These are phyloP conservation scores for Aureobasidium namibiae DNA, from an alignment of 2,329 filamentous ascomycete species.

Conservation along the genomic window DNA sequence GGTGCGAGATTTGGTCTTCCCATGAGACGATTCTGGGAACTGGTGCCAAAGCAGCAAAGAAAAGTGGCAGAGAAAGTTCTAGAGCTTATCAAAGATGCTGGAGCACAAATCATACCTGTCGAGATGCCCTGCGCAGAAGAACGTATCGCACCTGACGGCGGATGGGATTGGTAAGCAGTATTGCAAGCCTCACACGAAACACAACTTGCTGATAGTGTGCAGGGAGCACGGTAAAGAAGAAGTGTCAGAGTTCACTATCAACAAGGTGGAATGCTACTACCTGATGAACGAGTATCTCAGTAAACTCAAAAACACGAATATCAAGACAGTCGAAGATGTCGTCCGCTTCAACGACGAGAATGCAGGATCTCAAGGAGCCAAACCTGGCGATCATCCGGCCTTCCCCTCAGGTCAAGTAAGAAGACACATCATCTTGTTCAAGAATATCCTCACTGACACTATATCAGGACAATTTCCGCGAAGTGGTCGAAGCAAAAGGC, in stretches of 20 bases:
- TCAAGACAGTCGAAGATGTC: conserved; percentile 19
- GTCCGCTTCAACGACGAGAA: conserved; percentile 19
- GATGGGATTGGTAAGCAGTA: conserved; percentile 23
- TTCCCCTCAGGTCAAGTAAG: conserved; percentile 23
- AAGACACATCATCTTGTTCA: not conserved
- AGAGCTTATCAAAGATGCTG: conserved; percentile 44
- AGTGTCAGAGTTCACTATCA: conserved; percentile 20
- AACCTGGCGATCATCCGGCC: conserved; percentile 20
- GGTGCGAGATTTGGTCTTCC: conserved; percentile 55
- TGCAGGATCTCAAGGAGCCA: conserved; percentile 19
- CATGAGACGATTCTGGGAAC: conserved; percentile 56
- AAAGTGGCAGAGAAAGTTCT: conserved; percentile 42
- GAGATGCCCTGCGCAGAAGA: conserved; percentile 25
- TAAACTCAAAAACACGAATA: conserved; percentile 16
- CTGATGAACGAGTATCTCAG: conserved; percentile 19
- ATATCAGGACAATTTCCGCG: conserved; percentile 17
- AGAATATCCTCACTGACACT: not conserved
- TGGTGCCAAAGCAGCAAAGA: conserved; percentile 44
- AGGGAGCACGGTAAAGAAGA: conserved; percentile 16
- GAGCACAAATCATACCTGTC: conserved; percentile 27
- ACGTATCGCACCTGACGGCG: conserved; percentile 21
- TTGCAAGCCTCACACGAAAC: not conserved
- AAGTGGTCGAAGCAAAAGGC: conserved; percentile 16
- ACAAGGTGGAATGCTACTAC: conserved; percentile 21
- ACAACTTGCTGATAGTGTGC: not conserved